Evolutionary conservation across 2,329 filamentous ascomycete genomes (phyloP).

Genomic region (Mycosphaerelloides madeirae): DNA sequence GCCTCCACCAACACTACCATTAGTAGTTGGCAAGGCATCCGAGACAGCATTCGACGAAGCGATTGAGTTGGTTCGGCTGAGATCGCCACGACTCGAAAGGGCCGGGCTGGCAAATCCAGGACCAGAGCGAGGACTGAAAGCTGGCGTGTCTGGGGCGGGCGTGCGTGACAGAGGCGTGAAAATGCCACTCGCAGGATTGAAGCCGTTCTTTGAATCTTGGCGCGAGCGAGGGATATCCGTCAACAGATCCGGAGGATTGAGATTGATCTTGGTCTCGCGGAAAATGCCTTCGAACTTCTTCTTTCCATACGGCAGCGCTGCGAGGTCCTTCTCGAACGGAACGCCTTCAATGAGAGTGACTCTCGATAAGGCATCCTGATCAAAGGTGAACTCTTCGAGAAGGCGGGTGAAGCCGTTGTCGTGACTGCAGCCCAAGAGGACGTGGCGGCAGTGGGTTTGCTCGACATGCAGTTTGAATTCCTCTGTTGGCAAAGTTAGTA

Average conservation of each 20-base stretch:
- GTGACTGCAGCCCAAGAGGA: slow-evolving; percentile 56
- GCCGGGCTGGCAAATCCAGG: slow-evolving; percentile 6
- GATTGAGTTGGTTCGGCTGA: slow-evolving; percentile 19
- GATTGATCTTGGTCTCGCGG: slow-evolving; percentile 47
- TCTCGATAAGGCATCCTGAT: slow-evolving; percentile 30
- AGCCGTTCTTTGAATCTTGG: slow-evolving; percentile 28
- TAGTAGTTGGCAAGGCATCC: slow-evolving; percentile 4
- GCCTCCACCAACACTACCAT: slow-evolving; percentile 2
- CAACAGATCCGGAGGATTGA: slow-evolving; percentile 22
- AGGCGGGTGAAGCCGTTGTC: slow-evolving; percentile 52
- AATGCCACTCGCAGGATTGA: slow-evolving; percentile 26
- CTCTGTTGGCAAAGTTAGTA: slow-evolving; percentile 36
- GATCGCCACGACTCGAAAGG: slow-evolving; percentile 5
- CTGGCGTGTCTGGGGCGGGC: slow-evolving; percentile 13
- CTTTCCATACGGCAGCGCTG: slow-evolving; percentile 46
- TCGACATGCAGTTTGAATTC: slow-evolving; percentile 52
- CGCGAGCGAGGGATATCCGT: slow-evolving; percentile 15
- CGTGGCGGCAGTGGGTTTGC: slow-evolving; percentile 57
- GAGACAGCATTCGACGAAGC: slow-evolving; percentile 18
- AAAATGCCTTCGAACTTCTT: slow-evolving; percentile 52
- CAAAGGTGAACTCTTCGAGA: slow-evolving; percentile 47
- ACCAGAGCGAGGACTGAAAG: slow-evolving; percentile 10
- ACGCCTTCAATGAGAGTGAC: slow-evolving; percentile 55
- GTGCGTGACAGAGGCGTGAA: slow-evolving; percentile 24
- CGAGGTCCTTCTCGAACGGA: slow-evolving; percentile 52